These are phyloP conservation scores for Sporothrix globosa DNA, from an alignment of 2,329 filamentous ascomycete genomes.

Conservation along the genomic window DNA sequence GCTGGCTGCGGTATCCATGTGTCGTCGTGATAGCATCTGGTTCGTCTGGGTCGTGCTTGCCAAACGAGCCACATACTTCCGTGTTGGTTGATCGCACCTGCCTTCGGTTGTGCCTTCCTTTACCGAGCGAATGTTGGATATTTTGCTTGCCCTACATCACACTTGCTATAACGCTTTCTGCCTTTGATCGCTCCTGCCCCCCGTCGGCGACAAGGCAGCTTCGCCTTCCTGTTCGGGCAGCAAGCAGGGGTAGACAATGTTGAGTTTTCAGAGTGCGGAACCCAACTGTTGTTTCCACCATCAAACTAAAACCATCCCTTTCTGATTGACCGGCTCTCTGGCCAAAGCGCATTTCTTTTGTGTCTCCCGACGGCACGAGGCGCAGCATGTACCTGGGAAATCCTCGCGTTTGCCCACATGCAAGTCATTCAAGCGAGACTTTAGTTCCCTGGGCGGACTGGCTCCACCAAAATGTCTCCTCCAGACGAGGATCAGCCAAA, in stretches of 20 bases:
- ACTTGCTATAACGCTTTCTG: neutral
- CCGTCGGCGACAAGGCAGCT: neutral
- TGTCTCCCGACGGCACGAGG: neutral
- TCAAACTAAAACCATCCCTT: neutral
- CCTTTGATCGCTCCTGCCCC: neutral
- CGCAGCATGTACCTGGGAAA: neutral
- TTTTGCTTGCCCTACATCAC: neutral
- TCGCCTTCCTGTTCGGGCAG: slow-evolving; percentile 6
- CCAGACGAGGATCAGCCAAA: neutral
- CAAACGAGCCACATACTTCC: neutral
- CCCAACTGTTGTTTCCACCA: neutral
- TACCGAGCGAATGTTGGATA: neutral
- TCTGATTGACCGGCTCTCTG: neutral
- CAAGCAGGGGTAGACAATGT: neutral
- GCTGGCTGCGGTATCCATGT: neutral
- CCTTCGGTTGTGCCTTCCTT: slow-evolving; percentile 8
- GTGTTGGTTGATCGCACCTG: neutral
- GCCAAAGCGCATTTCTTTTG: neutral
- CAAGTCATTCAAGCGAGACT: neutral
- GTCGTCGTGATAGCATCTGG: neutral
- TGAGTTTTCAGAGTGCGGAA: neutral
- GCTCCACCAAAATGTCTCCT: neutral
- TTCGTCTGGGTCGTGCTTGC: neutral
- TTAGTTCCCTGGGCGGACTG: neutral
- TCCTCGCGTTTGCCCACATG: slow-evolving; percentile 3